Conservation (phyloP, 1,284 basidiomycete genomes). For the Rhodotorula sp. region DNA sequence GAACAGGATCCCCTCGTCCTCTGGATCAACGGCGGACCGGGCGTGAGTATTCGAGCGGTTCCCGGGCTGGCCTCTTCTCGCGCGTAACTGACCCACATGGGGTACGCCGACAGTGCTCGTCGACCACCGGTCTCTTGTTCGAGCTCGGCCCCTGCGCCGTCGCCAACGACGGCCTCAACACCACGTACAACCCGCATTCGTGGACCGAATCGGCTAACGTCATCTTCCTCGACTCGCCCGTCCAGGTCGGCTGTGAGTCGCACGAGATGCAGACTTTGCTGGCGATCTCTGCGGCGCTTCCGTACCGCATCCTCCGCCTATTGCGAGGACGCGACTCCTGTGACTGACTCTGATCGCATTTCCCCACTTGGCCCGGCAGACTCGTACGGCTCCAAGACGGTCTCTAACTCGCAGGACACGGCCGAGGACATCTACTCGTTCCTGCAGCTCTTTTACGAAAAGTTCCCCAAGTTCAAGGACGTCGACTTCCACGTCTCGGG, state of each 20-base stretch:
- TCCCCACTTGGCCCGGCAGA: slow-evolving; percentile 49
- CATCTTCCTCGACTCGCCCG: slow-evolving; percentile 80
- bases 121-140: slow-evolving; percentile 50
- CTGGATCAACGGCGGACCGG: slow-evolving; percentile 87
- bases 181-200: slow-evolving; percentile 69
- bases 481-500: slow-evolving; percentile 15
- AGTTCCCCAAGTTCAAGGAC: slow-evolving; percentile 42
- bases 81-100: no score
- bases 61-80: no score
- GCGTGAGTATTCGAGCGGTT: slow-evolving; percentile 19
- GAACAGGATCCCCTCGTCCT: slow-evolving; percentile 74
- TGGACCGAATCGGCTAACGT: slow-evolving; percentile 65
- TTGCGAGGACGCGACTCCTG: no score
- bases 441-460: slow-evolving; percentile 67
- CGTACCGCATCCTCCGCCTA: no score
- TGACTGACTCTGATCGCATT: no score
- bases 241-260: slow-evolving; percentile 40
- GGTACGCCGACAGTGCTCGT: slow-evolving; percentile 28
- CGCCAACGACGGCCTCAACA: slow-evolving; percentile 64
- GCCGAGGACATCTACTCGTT: slow-evolving; percentile 75
- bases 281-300: no score
- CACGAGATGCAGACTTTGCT: no score
- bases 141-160: slow-evolving; percentile 85
- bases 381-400: slow-evolving; percentile 68
- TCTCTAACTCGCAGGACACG: slow-evolving; percentile 69